Conservation (phyloP, 345 rosid species). For the Lepidium aucheri region DNA sequence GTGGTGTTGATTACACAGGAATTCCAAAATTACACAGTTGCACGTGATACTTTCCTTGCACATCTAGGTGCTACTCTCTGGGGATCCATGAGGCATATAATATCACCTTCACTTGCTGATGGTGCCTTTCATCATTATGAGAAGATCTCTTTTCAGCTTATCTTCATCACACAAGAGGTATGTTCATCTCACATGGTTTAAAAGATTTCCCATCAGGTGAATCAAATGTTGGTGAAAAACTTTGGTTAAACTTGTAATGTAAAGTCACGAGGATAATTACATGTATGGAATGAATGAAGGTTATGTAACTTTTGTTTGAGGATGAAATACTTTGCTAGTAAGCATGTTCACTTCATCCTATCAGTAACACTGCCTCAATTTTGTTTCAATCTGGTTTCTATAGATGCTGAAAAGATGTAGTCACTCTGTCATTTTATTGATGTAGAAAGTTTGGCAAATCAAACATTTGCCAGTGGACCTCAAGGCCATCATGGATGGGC, state of each 20-base stretch:
- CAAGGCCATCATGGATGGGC: constrained; percentile 68
- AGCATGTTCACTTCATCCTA: neutral
- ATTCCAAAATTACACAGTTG: constrained; percentile 89
- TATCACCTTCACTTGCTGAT: constrained; percentile 91
- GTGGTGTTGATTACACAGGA: constrained; percentile 44
- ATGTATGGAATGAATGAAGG: neutral
- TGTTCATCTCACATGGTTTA: constrained; percentile 9
- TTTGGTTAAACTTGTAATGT: neutral
- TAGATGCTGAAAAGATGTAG: constrained; percentile 7
- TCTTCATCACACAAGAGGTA: constrained; percentile 94
- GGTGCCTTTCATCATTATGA: constrained; percentile 98
- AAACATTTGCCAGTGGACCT: constrained; percentile 85
- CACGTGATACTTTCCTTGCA: constrained; percentile 92
- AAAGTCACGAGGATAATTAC: neutral
- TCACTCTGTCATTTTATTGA: constrained; percentile 17
- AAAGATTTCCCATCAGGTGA: constrained; percentile 9
- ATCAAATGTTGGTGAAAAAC: constrained; percentile 1
- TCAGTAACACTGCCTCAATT: neutral
- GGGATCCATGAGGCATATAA: constrained; percentile 92
- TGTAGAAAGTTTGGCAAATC: constrained; percentile 60
- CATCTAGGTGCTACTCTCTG: constrained; percentile 91
- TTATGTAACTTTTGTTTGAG: constrained; percentile 11
- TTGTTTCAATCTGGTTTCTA: constrained; percentile 3
- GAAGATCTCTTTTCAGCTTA: constrained; percentile 85
- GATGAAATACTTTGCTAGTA: neutral